Evolutionary conservation across 1,139 yeast species (phyloP).

Genomic region (Blastobotrys aristatus): DNA sequence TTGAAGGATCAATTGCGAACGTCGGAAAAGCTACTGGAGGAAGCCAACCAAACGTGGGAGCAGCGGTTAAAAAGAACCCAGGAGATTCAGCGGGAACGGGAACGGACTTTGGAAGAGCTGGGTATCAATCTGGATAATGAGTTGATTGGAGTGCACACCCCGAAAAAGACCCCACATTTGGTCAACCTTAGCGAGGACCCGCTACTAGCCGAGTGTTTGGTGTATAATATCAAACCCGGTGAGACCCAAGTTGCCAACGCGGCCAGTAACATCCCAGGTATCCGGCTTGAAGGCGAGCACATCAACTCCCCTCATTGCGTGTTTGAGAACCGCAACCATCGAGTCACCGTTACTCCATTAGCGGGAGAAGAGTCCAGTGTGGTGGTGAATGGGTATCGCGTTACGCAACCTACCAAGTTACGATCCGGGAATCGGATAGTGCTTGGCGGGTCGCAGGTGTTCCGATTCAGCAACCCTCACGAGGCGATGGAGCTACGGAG

Average conservation of each 20-base stretch:
- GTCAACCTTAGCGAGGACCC: slow-evolving; percentile 32
- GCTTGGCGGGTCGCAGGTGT: slow-evolving; percentile 27
- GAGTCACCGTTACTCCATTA: slow-evolving; percentile 19
- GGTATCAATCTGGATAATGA: slow-evolving; percentile 28
- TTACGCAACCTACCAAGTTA: slow-evolving; percentile 17
- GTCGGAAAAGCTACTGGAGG: slow-evolving; percentile 27
- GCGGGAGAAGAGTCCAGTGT: slow-evolving; percentile 21
- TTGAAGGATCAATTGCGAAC: slow-evolving; percentile 24
- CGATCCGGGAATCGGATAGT: slow-evolving; percentile 27
- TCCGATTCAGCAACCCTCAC: slow-evolving; percentile 29
- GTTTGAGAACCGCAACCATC: slow-evolving; percentile 20
- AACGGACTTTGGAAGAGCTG: slow-evolving; percentile 27
- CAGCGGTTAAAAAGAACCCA: slow-evolving; percentile 25
- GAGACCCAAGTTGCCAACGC: slow-evolving; percentile 26
- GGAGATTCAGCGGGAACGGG: slow-evolving; percentile 26
- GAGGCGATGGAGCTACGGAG: slow-evolving; percentile 18
- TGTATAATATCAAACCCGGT: slow-evolving; percentile 29
- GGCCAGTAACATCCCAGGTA: slow-evolving; percentile 20
- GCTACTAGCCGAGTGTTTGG: slow-evolving; percentile 27
- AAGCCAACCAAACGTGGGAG: slow-evolving; percentile 30
- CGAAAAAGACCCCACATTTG: slow-evolving; percentile 28
- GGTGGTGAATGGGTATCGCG: slow-evolving; percentile 25
- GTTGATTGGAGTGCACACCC: slow-evolving; percentile 27
- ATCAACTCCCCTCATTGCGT: slow-evolving; percentile 26
- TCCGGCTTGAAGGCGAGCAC: slow-evolving; percentile 24